phyloP scores from a whole-genome alignment of 495 filamentous ascomycete species.

The Lophiostoma macrostomum region DNA sequence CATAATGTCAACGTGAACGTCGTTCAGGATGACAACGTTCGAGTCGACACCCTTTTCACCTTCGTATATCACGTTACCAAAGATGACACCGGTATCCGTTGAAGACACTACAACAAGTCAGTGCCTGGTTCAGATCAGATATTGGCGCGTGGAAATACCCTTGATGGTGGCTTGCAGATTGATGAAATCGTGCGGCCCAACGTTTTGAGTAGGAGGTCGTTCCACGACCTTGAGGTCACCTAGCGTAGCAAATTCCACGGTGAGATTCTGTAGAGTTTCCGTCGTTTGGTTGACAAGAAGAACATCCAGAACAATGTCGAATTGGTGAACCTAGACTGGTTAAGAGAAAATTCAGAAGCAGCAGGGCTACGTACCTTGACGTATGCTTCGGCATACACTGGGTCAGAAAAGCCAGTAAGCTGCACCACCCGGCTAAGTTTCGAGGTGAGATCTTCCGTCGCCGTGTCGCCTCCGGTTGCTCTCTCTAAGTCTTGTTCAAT shows the following conservation, averaged over 20 bases:
- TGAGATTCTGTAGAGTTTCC: slow-evolving; percentile 94
- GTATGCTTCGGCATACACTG: slow-evolving; percentile 97
- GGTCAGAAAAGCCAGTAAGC: slow-evolving; percentile 96
- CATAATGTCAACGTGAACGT: slow-evolving; percentile 99
- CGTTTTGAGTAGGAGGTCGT: slow-evolving; percentile 90
- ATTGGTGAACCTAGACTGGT: slow-evolving; percentile 71
- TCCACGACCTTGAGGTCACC: slow-evolving; percentile 98
- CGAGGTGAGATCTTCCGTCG: slow-evolving; percentile 79
- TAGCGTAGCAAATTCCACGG: slow-evolving; percentile 95
- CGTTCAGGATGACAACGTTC: slow-evolving; percentile 97
- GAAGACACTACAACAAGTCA: slow-evolving; percentile 63
- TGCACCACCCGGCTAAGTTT: slow-evolving; percentile 97
- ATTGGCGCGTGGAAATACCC: background rate
- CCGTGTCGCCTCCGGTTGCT: slow-evolving; percentile 85
- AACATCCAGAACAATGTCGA: slow-evolving; percentile 97
- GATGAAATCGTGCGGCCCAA: slow-evolving; percentile 92
- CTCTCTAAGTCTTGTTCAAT: slow-evolving; percentile 88
- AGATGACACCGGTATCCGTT: slow-evolving; percentile 98
- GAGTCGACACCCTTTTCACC: slow-evolving; percentile 91
- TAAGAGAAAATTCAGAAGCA: background rate
- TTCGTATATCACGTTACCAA: slow-evolving; percentile 98
- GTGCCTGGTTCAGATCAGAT: background rate
- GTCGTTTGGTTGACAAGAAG: slow-evolving; percentile 96
- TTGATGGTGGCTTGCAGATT: slow-evolving; percentile 99
- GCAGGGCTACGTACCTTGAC: slow-evolving; percentile 56